Percentiles rank a stretch among this genome's conserved stretches.
Conservation (phyloP, 768 basidiomycete genomes). For the Boletus vinaceobasis region DNA sequence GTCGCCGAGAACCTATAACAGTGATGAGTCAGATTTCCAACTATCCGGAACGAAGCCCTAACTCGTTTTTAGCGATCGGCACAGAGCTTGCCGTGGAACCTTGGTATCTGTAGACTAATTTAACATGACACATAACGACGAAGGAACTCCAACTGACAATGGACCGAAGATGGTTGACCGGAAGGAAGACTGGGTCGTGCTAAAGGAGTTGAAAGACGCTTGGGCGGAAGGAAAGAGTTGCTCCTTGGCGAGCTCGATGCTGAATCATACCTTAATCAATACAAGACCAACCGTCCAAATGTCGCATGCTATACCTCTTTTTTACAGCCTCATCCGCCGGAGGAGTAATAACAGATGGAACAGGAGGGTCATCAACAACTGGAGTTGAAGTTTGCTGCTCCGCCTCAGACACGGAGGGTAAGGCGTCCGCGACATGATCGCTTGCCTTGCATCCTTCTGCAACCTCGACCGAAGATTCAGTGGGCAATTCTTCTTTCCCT, state of each 20-base stretch:
- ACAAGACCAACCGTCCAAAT: background rate
- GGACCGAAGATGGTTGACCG: constrained; percentile 66
- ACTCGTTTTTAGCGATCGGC: constrained; percentile 15
- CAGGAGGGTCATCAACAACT: background rate
- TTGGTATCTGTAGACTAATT: constrained; percentile 24
- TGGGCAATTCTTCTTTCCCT: background rate
- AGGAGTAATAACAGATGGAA: constrained; percentile 4
- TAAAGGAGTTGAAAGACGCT: constrained; percentile 20
- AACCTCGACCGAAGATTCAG: constrained; percentile 1
- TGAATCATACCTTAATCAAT: constrained; percentile 18
- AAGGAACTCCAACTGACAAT: constrained; percentile 41
- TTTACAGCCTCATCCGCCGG: constrained; percentile 22
- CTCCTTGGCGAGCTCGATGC: constrained; percentile 43
- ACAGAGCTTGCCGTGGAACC: constrained; percentile 9
- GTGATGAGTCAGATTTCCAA: constrained; percentile 3
- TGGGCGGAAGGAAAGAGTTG: constrained; percentile 44
- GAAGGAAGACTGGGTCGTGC: constrained; percentile 35
- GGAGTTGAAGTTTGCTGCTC: constrained; percentile 13
- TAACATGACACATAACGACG: background rate
- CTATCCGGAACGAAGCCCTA: constrained; percentile 1
- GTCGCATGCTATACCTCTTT: constrained; percentile 19
- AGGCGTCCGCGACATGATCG: background rate
- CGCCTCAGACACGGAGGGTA: background rate
- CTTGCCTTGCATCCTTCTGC: constrained; percentile 1
- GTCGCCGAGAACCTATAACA: constrained; percentile 24